A percentile compares a stretch with the other conserved stretches of the same genome.
These are phyloP conservation scores for Ceriops decandra DNA, from an alignment of 345 rosid genomes.

Conservation along the genomic window DNA sequence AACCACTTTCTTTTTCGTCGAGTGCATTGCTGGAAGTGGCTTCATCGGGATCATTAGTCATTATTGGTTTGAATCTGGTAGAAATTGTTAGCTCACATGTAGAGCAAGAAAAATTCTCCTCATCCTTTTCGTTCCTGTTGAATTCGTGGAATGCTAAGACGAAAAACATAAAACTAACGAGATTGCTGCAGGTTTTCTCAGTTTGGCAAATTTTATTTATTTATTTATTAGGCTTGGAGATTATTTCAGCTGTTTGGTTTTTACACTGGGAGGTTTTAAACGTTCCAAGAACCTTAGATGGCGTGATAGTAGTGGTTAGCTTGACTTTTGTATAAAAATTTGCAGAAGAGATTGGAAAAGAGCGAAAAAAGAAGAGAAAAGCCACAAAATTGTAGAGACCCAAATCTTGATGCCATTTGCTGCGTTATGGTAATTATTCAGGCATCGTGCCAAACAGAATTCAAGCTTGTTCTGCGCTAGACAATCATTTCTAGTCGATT, in stretches of 20 bases:
- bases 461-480: too few species aligned
- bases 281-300: background rate
- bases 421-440: too few species aligned
- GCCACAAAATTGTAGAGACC: too few species aligned
- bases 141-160: background rate
- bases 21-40: conserved; percentile 16
- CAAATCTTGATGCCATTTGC: too few species aligned
- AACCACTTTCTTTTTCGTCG: background rate
- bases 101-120: conserved; percentile 5
- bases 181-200: background rate
- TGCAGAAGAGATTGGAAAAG: too few species aligned
- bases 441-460: too few species aligned
- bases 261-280: background rate
- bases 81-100: conserved; percentile 14
- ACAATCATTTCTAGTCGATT: too few species aligned
- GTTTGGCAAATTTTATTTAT: too few species aligned
- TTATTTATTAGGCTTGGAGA: too few species aligned
- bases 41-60: conserved; percentile 10
- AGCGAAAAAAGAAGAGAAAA: too few species aligned
- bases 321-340: background rate
- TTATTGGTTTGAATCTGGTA: conserved; percentile 4
- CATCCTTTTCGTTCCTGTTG: background rate
- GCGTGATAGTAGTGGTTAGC: too few species aligned
- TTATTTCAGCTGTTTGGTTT: background rate
- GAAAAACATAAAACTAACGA: conserved; percentile 4